Evolutionary conservation across 2,329 filamentous ascomycete genomes (phyloP).

Genomic region (Penicillium crustosum): DNA sequence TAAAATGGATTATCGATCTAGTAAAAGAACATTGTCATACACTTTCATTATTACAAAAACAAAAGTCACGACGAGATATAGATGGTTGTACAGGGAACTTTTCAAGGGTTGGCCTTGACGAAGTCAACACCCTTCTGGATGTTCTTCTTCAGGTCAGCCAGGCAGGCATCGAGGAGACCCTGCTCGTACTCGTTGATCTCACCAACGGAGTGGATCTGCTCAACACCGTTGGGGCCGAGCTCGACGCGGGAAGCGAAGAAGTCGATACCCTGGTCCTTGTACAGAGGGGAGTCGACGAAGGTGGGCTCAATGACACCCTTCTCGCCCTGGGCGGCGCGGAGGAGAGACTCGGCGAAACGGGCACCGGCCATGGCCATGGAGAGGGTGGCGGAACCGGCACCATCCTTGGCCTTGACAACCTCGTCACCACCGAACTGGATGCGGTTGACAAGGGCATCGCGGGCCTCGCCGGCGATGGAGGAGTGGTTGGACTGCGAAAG

Average conservation of each 20-base stretch:
- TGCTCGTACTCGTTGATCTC: slow-evolving; percentile 82
- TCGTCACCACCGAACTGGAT: slow-evolving; percentile 99
- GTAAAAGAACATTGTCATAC: slow-evolving; percentile 9
- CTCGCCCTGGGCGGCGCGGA: slow-evolving; percentile 89
- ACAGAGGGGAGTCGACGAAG: slow-evolving; percentile 94
- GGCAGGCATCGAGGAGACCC: slow-evolving; percentile 81
- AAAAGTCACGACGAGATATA: slow-evolving; percentile 8
- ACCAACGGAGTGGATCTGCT: slow-evolving; percentile 88
- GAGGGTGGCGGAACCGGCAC: slow-evolving; percentile 92
- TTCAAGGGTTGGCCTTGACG: slow-evolving; percentile 58
- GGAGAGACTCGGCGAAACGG: slow-evolving; percentile 81
- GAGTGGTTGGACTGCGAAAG: slow-evolving; percentile 91
- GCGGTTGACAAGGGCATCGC: slow-evolving; percentile 78
- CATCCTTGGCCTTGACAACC: slow-evolving; percentile 98
- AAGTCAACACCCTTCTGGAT: slow-evolving; percentile 78
- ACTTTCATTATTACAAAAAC: slow-evolving; percentile 10
- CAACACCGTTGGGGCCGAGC: slow-evolving; percentile 92
- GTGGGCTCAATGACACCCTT: slow-evolving; percentile 94
- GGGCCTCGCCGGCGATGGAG: slow-evolving; percentile 73
- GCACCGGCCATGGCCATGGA: slow-evolving; percentile 98
- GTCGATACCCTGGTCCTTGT: slow-evolving; percentile 96
- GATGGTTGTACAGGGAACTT: slow-evolving; percentile 21
- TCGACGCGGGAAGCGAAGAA: slow-evolving; percentile 97
- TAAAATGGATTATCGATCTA: slow-evolving; percentile 2
- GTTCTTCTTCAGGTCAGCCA: slow-evolving; percentile 70